phyloP scores from a whole-genome alignment of 768 basidiomycete species.

The Lenzites betulinus region DNA sequence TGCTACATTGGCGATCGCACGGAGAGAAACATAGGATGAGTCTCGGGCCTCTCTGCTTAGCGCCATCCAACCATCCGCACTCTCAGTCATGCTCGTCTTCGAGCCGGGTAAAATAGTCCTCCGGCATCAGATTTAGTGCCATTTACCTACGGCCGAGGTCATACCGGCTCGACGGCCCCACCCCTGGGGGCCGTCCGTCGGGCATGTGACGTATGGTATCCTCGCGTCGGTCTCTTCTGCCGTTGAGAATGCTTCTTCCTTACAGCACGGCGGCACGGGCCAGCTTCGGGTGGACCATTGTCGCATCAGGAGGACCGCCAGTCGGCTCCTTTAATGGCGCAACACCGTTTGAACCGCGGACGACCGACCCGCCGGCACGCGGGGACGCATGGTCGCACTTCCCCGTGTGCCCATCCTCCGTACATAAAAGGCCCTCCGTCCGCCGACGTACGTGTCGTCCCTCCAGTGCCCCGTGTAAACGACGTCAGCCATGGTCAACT shows the following conservation, averaged over 20 bases:
- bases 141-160: neutral
- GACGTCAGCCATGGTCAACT: conserved; percentile 54
- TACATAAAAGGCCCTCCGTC: neutral
- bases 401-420: neutral
- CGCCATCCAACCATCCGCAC: neutral
- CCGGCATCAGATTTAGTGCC: neutral
- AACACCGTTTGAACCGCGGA: neutral
- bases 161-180: neutral
- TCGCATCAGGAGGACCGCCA: conserved; percentile 11
- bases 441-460: neutral
- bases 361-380: neutral
- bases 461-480: neutral
- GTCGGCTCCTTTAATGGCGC: neutral
- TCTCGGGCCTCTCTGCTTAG: neutral
- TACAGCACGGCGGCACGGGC: conserved; percentile 7
- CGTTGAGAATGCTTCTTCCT: neutral
- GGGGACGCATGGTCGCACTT: neutral
- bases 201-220: conserved; percentile 8
- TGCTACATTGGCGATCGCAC: too few species aligned
- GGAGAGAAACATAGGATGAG: too few species aligned
- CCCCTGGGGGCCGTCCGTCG: neutral
- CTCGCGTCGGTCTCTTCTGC: neutral
- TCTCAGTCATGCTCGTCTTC: neutral
- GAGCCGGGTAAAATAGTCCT: neutral
- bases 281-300: conserved; percentile 17